A percentile compares a stretch with the other conserved stretches of the same genome.
Conservation (phyloP, 2,329 filamentous ascomycete species). For the Aureobasidium leucospermi region DNA sequence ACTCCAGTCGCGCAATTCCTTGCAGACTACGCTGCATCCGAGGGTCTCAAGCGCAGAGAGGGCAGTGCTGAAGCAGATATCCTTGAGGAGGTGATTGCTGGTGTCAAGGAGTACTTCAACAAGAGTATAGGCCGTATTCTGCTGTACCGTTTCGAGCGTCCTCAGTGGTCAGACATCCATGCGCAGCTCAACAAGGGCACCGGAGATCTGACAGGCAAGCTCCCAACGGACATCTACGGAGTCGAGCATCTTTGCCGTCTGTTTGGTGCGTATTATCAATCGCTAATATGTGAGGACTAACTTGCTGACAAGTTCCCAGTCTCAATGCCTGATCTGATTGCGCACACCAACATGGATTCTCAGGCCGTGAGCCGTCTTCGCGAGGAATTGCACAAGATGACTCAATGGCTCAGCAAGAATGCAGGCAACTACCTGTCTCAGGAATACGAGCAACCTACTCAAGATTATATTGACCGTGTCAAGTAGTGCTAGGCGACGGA, state of each 20-base stretch:
- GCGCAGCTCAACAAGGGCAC: constrained; percentile 57
- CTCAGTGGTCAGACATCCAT: constrained; percentile 74
- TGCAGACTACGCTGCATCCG: constrained; percentile 72
- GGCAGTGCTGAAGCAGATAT: constrained; percentile 72
- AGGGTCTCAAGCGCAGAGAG: constrained; percentile 55
- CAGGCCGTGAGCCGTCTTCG: constrained; percentile 82
- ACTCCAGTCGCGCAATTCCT: constrained; percentile 71
- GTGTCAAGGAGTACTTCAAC: constrained; percentile 90
- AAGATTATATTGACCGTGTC: constrained; percentile 57
- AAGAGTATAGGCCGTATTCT: constrained; percentile 80
- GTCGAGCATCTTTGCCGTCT: constrained; percentile 86
- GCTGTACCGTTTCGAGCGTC: constrained; percentile 87
- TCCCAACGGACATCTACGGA: constrained; percentile 76
- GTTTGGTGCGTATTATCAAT: constrained; percentile 56
- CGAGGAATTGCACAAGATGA: constrained; percentile 82
- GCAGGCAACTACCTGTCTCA: constrained; percentile 68
- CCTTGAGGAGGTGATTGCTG: constrained; percentile 79
- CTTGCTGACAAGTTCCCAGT: constrained; percentile 7
- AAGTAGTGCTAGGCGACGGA: constrained; percentile 9
- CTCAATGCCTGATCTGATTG: constrained; percentile 83
- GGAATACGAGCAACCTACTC: constrained; percentile 65
- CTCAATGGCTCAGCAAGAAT: constrained; percentile 74
- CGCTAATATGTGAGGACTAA: neutral
- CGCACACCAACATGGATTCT: constrained; percentile 95
- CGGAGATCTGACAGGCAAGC: constrained; percentile 61